Base-by-base conservation (phyloP, 176 grass and related monocot species). In the Oryza punctata region DNA sequence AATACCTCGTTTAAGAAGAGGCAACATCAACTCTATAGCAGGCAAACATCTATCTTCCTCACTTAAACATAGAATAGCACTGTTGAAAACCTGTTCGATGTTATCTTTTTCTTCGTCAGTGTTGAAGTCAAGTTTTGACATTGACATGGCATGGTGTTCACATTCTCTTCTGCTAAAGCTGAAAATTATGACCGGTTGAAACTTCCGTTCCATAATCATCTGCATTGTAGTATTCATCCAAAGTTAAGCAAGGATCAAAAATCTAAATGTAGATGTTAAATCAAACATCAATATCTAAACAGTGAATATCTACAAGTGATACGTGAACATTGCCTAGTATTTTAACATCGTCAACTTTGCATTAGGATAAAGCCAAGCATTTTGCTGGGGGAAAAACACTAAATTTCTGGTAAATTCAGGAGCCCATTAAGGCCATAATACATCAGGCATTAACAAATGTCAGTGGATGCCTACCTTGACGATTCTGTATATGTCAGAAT, bases 121-220 rank as follows among this genome's bases (percentile, higher is more conserved):
- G 81, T 91, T 98, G 83, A 98, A 98, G 80, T 98, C 93, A 86
- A 98, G 96, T 82, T 98, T 98, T 78, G 96, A 88, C 93, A 98
- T 98, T 23, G 96, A 95, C 96, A 99, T 94, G 28, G 96, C 96
- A 80, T 95, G 91, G 33, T 98, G 93, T 69, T 98, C 93, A 75
- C 96, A 98, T 79, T 98, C 96, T 72, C 91, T 93, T 86, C 96
- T 95, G 86, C 96, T 98, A 81, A 98, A 98, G 76, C 96, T 95
- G 85, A 98, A 98, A 88, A 98, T 88, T 80, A 94, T 98, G 72
- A 95, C 96, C 29, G 96, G 96, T 81, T 99, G 93, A 85, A 96
- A 99, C 78, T 96, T 94, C 74, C 89, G 90, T 84, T 99, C 93
- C 96, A 99, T 99, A 78, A 99, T 96, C 96, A 99, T 99, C 96